These are phyloP conservation scores for Paraphysoderma sedebokerense DNA, from an alignment of 371 early-diverging fungal species.

Conservation along the genomic window DNA sequence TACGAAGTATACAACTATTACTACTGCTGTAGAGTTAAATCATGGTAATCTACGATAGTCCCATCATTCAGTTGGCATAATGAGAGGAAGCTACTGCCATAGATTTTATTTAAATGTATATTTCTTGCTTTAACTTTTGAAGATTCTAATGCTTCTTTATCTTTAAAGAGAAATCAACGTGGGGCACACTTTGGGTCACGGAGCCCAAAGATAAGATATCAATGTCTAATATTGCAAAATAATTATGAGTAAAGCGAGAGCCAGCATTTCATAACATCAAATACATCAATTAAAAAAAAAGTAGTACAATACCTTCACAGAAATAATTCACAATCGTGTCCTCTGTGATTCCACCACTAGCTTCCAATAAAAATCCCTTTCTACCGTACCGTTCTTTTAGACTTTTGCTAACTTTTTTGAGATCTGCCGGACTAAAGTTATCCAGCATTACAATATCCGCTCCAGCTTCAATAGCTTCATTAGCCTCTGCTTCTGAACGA, in stretches of 20 bases:
- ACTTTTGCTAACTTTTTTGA: conserved; percentile 40
- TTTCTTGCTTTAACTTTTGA: no score
- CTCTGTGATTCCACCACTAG: conserved; percentile 87
- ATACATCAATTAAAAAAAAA: conserved; percentile 2
- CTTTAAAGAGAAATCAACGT: conserved; percentile 92
- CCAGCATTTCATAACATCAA: not conserved
- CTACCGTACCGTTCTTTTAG: conserved; percentile 56
- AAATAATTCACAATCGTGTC: conserved; percentile 68
- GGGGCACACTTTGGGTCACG: conserved; percentile 84
- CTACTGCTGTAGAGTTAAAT: no score
- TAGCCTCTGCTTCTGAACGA: conserved; percentile 72
- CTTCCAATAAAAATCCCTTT: conserved; percentile 71
- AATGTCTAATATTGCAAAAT: conserved; percentile 32
- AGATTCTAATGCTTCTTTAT: no score
- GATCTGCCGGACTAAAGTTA: conserved; percentile 46
- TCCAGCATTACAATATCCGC: conserved; percentile 94
- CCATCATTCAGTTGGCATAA: no score
- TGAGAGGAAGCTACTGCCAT: no score
- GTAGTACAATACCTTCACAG: conserved; percentile 34
- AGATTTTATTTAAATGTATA: no score
- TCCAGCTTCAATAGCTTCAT: conserved; percentile 91
- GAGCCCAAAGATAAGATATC: conserved; percentile 87
- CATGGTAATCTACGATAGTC: no score
- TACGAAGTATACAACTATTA: no score
- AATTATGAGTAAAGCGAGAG: not conserved